phyloP scores from a whole-genome alignment of 108 stramenopile genomes.

The Cyclostephanos invisitatus region DNA sequence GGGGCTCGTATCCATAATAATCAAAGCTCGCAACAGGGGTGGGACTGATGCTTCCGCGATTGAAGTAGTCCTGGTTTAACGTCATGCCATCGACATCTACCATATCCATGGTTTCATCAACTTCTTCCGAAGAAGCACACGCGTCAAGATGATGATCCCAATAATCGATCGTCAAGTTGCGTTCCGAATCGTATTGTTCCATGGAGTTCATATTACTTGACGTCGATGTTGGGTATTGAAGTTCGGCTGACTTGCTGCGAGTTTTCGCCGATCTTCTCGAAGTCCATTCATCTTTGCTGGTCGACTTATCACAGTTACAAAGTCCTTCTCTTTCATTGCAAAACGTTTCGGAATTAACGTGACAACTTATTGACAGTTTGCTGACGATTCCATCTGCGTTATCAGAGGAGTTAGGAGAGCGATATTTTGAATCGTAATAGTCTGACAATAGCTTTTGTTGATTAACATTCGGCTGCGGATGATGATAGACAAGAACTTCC shows the following conservation, averaged over 20 bases:
- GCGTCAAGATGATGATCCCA: neutral
- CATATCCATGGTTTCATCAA: slow-evolving; percentile 6
- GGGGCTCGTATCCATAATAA: slow-evolving; percentile 42
- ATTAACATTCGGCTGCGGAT: neutral
- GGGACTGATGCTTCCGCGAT: slow-evolving; percentile 23
- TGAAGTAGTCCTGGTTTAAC: slow-evolving; percentile 2
- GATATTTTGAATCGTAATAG: neutral
- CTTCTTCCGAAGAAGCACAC: slow-evolving; percentile 1
- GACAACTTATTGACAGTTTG: neutral
- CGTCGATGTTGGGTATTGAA: neutral
- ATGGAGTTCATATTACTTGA: neutral
- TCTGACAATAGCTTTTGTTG: neutral
- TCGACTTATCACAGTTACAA: neutral
- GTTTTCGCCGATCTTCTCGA: too few species aligned
- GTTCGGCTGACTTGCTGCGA: too few species aligned
- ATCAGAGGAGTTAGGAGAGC: neutral
- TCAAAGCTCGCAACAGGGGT: slow-evolving; percentile 47
- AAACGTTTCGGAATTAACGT: neutral
- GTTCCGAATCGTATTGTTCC: neutral
- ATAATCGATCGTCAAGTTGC: neutral
- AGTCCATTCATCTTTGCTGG: too few species aligned
- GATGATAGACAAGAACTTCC: slow-evolving; percentile 71
- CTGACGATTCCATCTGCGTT: neutral
- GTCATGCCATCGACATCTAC: slow-evolving; percentile 5
- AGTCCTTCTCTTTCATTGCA: neutral